A percentile compares a stretch with the other conserved stretches of the same genome.
These are phyloP conservation scores for Bipolaris victoriae DNA, from an alignment of 2,329 filamentous ascomycete genomes.

Conservation along the genomic window DNA sequence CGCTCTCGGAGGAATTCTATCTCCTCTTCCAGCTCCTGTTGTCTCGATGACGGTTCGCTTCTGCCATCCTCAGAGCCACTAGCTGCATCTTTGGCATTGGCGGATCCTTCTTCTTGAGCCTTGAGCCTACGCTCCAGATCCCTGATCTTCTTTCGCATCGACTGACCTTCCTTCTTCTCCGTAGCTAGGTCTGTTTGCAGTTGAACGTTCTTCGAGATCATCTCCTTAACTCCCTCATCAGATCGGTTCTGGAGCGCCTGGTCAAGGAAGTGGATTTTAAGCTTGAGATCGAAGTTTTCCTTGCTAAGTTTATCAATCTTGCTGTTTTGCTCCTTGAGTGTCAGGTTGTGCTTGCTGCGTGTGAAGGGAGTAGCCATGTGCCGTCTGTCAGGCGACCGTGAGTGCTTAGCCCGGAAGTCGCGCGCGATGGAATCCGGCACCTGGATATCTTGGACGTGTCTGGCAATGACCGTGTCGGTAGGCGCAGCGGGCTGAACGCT, in stretches of 20 bases:
- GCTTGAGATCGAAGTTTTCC: constrained; percentile 76
- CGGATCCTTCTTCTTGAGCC: constrained; percentile 60
- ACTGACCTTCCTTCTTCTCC: constrained; percentile 88
- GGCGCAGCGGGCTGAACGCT: constrained; percentile 63
- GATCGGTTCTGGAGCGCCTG: constrained; percentile 91
- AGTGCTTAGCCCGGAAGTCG: constrained; percentile 80
- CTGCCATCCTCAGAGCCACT: constrained; percentile 59
- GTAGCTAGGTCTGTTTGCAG: constrained; percentile 89
- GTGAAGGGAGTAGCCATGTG: constrained; percentile 47
- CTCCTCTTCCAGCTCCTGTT: constrained; percentile 80
- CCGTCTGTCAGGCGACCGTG: constrained; percentile 67
- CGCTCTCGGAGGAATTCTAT: constrained; percentile 83
- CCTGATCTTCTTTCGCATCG: constrained; percentile 78
- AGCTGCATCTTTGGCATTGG: constrained; percentile 52
- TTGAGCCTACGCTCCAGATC: constrained; percentile 83
- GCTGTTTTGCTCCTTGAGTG: constrained; percentile 94
- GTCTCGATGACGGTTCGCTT: constrained; percentile 61
- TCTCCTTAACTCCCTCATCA: constrained; percentile 95
- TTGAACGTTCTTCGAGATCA: constrained; percentile 97
- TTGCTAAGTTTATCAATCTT: constrained; percentile 96
- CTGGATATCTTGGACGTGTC: constrained; percentile 87
- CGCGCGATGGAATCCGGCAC: constrained; percentile 87
- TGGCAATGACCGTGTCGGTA: constrained; percentile 86
- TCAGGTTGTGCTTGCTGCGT: constrained; percentile 62
- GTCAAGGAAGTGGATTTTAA: constrained; percentile 70